Base-by-base conservation (phyloP, 139 green algal species). In the Chlorella sp. region DNA sequence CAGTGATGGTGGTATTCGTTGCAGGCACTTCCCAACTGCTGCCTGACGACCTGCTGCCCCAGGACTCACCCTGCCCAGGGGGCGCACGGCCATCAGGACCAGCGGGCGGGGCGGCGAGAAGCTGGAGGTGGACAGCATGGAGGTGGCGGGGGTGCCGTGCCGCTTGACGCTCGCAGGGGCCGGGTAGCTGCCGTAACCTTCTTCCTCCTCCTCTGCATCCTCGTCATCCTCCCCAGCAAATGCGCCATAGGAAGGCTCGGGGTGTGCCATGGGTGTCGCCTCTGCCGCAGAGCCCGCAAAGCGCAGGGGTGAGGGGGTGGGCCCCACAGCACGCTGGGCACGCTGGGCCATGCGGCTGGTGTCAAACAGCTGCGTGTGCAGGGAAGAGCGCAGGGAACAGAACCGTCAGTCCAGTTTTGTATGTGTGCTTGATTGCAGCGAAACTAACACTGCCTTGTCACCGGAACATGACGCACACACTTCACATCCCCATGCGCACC, bases 121-220 rank as follows among this genome's bases (percentile, higher is more conserved):
- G 81, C 70, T 81, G 16, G 81, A 81, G 70, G 81, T 74, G 30
- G 81, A 86, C 22, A 84, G 79, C 43, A 46, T 48, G 26, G 79
- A 75, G 79, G 64, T 64, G 43, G 43, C 79, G 22, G 79, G 43
- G 20, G 62, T 67, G 79, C 64, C 38, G 36, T 3, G 44, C n/a
- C n/a, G 1, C 48, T 44, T 2, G 11, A 60, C 16, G 51, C 51
- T 60, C 13, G 16, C 64, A 16, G 43, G 43, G 24, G 72, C 43
- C 38, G 43, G 41, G 22, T 73, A 46, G 43, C 72, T 77, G 72
- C 43, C 72, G 11, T 22, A 26, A 14, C 41, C 41, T 43, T 77
- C 64, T 8, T 72, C 64, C 72, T 77, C 64, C 32, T 69, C 62
- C 26, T 40, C 72, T 43, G 36, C 17, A 1, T 30, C 43, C 43